Evolutionary conservation across 495 filamentous ascomycete species (phyloP).

Genomic region (Aspergillus biplanus): DNA sequence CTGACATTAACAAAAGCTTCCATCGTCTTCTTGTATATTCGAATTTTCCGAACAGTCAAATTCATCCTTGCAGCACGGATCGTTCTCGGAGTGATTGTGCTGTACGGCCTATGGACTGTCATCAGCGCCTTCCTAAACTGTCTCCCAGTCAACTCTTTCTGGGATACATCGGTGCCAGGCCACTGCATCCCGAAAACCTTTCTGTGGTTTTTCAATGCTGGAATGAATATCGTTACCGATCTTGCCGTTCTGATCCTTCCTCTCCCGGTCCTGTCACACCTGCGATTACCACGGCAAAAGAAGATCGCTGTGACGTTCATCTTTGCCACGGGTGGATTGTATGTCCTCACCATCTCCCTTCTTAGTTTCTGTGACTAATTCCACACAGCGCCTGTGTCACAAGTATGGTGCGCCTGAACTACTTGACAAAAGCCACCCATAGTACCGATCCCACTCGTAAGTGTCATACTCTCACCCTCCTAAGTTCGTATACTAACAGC

Average conservation of each 20-base stretch:
- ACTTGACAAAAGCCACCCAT: conserved; percentile 5
- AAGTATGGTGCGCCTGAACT: conserved; percentile 2
- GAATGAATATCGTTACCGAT: conserved; percentile 4
- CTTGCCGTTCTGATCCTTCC: not conserved
- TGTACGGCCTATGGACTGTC: conserved; percentile 10
- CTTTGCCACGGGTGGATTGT: conserved; percentile 8
- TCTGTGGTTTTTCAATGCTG: conserved; percentile 9
- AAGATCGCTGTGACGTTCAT: conserved; percentile 6
- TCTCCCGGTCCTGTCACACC: not conserved
- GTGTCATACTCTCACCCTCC: not conserved
- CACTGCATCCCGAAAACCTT: conserved; percentile 1
- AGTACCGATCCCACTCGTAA: not conserved
- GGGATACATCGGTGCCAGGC: not conserved
- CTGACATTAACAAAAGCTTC: conserved; percentile 3
- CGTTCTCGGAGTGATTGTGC: not conserved
- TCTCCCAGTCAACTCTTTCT: conserved; percentile 6
- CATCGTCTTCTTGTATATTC: conserved; percentile 2
- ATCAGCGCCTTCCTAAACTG: conserved; percentile 8
- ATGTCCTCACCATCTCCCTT: not conserved
- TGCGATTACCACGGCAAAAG: not conserved
- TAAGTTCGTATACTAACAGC: not conserved
- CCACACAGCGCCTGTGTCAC: conserved; percentile 1
- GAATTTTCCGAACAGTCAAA: not conserved
- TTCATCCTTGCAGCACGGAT: conserved; percentile 1
- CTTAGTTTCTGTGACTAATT: not conserved